These are phyloP conservation scores for Sporothrix mexicana DNA, from an alignment of 2,329 filamentous ascomycete species.

Conservation along the genomic window DNA sequence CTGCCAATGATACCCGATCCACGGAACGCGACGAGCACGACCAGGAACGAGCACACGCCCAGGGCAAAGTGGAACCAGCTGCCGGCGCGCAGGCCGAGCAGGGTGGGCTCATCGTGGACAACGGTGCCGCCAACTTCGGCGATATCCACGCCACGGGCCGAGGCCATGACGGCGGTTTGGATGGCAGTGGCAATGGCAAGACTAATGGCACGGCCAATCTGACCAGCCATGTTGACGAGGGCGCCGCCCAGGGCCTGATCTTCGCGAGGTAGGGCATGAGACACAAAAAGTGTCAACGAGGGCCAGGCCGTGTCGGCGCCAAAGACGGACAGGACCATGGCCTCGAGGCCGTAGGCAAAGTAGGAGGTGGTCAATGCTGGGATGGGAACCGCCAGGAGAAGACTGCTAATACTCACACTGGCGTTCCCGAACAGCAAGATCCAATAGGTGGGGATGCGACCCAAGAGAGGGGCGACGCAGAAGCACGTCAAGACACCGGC, in stretches of 20 bases:
- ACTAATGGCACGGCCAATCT: conserved; percentile 69
- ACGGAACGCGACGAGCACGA: conserved; percentile 57
- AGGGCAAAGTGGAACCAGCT: conserved; percentile 61
- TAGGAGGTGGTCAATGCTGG: conserved; percentile 60
- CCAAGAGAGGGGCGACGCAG: conserved; percentile 61
- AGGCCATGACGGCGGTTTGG: conserved; percentile 66
- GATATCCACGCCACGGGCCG: conserved; percentile 51
- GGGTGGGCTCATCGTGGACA: conserved; percentile 53
- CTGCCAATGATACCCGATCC: conserved; percentile 59
- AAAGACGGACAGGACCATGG: conserved; percentile 69
- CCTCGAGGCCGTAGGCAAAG: conserved; percentile 70
- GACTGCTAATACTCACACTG: conserved; percentile 53
- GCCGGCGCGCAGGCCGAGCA: conserved; percentile 56
- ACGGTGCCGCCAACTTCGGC: conserved; percentile 51
- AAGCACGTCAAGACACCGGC: conserved; percentile 63
- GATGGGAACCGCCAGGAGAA: conserved; percentile 70
- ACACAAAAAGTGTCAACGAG: conserved; percentile 68
- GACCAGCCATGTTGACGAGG: conserved; percentile 69
- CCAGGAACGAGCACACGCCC: conserved; percentile 49
- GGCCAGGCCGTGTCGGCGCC: conserved; percentile 72
- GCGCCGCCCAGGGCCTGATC: conserved; percentile 73
- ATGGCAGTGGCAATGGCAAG: conserved; percentile 69
- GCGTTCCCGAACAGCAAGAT: conserved; percentile 64
- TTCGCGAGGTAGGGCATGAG: conserved; percentile 63
- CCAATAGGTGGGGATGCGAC: conserved; percentile 62